Conservation (phyloP, 805 yeast species). For the Zygotorulaspora sp. region DNA sequence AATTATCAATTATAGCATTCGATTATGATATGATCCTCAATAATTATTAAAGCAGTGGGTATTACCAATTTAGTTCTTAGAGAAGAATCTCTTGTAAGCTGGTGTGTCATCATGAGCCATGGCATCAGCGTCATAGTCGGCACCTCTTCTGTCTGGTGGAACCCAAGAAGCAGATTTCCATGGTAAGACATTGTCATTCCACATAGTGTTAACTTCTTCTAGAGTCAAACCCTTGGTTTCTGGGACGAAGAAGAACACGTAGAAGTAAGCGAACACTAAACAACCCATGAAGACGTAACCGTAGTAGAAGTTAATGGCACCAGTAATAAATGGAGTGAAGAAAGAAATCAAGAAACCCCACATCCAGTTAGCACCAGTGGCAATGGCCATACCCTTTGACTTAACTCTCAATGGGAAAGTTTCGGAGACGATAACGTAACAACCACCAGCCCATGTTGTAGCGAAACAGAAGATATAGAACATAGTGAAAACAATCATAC, state of each 20-base stretch:
- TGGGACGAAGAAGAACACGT: conserved; percentile 61
- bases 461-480: conserved; percentile 62
- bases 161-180: conserved; percentile 45
- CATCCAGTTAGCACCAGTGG: conserved; percentile 56
- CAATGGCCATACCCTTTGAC: conserved; percentile 49
- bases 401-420: conserved; percentile 66
- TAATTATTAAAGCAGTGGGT: too few relatives aligned
- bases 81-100: conserved; percentile 21
- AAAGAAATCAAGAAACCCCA: conserved; percentile 64
- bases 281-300: conserved; percentile 59
- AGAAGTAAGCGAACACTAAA: conserved; percentile 48
- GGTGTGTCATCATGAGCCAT: conserved; percentile 16
- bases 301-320: conserved; percentile 57
- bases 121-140: conserved; percentile 13
- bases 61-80: conserved; percentile 36
- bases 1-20: too few relatives aligned
- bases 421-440: conserved; percentile 58
- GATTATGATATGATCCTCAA: too few relatives aligned
- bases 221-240: conserved; percentile 74
- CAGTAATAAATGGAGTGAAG: conserved; percentile 67
- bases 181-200: conserved; percentile 37
- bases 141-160: conserved; percentile 38
- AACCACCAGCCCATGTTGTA: conserved; percentile 66
- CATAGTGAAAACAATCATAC: conserved; percentile 39
- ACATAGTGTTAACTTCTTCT: conserved; percentile 70